Percentiles rank a stretch among this genome's conserved stretches.
These are phyloP conservation scores for Lithospermum erythrorhizon DNA, from an alignment of 257 asterid genomes.

Conservation along the genomic window DNA sequence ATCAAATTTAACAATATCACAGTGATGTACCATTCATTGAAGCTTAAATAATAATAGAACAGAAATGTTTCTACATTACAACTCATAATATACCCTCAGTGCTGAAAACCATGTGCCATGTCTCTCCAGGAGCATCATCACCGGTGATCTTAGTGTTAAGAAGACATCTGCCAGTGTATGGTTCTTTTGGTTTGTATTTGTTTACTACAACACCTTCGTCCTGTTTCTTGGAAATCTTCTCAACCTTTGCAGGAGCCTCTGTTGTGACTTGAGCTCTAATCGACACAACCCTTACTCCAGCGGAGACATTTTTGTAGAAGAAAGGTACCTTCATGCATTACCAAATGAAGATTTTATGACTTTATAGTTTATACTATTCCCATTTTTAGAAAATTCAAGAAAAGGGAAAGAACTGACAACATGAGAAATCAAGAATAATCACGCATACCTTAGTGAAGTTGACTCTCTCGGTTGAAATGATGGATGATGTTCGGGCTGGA, in stretches of 20 bases:
- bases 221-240: constrained; percentile 65
- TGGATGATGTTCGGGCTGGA: constrained; percentile 40
- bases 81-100: constrained; percentile 48
- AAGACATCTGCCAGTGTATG: constrained; percentile 72
- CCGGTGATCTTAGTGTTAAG: constrained; percentile 97
- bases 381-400: not conserved
- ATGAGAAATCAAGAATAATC: not conserved
- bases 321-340: constrained; percentile 44
- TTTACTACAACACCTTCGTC: constrained; percentile 84
- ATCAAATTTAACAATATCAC: constrained; percentile 10
- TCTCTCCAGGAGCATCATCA: constrained; percentile 96
- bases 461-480: constrained; percentile 46
- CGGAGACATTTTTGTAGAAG: constrained; percentile 42
- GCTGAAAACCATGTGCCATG: constrained; percentile 96
- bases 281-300: constrained; percentile 30
- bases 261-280: constrained; percentile 89
- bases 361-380: not conserved
- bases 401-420: not conserved
- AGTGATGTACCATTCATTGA: not conserved
- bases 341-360: not conserved
- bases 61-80: not conserved
- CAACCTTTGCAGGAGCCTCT: constrained; percentile 83
- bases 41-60: not conserved
- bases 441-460: constrained; percentile 58
- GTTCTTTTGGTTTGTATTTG: constrained; percentile 84